phyloP scores from a whole-genome alignment of 2,329 filamentous ascomycete genomes.

The Tricladium varicosporioides region DNA sequence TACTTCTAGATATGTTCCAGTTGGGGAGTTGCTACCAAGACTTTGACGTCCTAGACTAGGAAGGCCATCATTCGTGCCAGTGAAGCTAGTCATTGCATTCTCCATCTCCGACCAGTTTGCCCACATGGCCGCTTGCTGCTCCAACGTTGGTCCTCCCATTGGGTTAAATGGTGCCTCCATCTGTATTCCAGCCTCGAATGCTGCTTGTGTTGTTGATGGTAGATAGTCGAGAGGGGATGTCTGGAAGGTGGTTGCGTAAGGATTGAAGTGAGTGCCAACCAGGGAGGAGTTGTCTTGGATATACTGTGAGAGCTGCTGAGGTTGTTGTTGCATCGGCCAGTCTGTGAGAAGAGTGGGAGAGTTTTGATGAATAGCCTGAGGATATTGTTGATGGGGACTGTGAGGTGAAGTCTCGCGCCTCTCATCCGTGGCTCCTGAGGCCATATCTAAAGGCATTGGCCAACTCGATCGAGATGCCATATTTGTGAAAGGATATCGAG shows the following conservation, averaged over 20 bases:
- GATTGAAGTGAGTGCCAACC: conserved; percentile 33
- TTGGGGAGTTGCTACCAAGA: conserved; percentile 65
- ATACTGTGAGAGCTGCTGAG: conserved; percentile 34
- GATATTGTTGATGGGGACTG: conserved; percentile 42
- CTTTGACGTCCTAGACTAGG: conserved; percentile 46
- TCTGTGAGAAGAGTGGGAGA: conserved; percentile 52
- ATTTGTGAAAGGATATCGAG: conserved; percentile 49
- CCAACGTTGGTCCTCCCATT: conserved; percentile 53
- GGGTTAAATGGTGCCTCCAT: conserved; percentile 62
- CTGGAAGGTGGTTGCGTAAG: conserved; percentile 31
- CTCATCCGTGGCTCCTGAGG: conserved; percentile 31
- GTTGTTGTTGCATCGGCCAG: conserved; percentile 51
- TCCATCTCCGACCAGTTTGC: conserved; percentile 81
- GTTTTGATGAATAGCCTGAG: conserved; percentile 45
- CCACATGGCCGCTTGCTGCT: conserved; percentile 60
- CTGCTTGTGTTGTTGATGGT: conserved; percentile 57
- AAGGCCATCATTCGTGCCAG: conserved; percentile 44
- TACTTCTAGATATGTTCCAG: conserved; percentile 80
- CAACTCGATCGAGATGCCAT: conserved; percentile 37
- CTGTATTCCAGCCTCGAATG: conserved; percentile 56
- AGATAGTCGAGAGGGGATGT: conserved; percentile 34
- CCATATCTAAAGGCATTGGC: conserved; percentile 35
- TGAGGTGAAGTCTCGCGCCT: conserved; percentile 32
- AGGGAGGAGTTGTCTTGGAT: conserved; percentile 31
- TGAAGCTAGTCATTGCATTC: conserved; percentile 55